phyloP scores from a whole-genome alignment of 306 rosid species.

The Corylus americana region DNA sequence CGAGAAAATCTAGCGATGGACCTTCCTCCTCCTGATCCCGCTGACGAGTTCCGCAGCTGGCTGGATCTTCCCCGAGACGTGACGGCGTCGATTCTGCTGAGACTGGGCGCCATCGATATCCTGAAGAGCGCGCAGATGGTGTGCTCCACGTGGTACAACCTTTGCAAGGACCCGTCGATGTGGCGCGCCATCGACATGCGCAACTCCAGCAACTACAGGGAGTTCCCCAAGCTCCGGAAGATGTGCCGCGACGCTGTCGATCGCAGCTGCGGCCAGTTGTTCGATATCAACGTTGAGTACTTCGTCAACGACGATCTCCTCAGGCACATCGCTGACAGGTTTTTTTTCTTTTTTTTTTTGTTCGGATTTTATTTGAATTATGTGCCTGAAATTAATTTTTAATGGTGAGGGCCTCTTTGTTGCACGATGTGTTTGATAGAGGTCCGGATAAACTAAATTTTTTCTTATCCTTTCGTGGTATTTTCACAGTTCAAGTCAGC shows the following conservation, averaged over 20 bases:
- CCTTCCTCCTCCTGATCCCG: neutral
- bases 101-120: conserved; percentile 44
- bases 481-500: conserved; percentile 44
- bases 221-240: conserved; percentile 9
- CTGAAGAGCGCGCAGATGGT: conserved; percentile 41
- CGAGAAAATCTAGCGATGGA: neutral
- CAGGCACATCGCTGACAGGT: neutral
- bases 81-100: conserved; percentile 38
- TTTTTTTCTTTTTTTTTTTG: neutral
- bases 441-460: too few species aligned
- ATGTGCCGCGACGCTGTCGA: too few species aligned
- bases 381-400: too few species aligned
- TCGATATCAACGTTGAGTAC: neutral
- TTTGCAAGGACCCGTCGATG: conserved; percentile 54
- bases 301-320: too few species aligned
- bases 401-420: neutral
- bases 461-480: neutral
- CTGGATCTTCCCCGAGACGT: conserved; percentile 56
- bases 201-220: conserved; percentile 1
- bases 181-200: conserved; percentile 61
- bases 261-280: conserved; percentile 47
- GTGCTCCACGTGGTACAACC: conserved; percentile 54
- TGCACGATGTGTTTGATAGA: neutral
- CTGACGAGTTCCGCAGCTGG: conserved; percentile 35
- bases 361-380: too few species aligned